Conservation (phyloP, 2,329 filamentous ascomycete genomes). For the Elsinoe batatas region DNA sequence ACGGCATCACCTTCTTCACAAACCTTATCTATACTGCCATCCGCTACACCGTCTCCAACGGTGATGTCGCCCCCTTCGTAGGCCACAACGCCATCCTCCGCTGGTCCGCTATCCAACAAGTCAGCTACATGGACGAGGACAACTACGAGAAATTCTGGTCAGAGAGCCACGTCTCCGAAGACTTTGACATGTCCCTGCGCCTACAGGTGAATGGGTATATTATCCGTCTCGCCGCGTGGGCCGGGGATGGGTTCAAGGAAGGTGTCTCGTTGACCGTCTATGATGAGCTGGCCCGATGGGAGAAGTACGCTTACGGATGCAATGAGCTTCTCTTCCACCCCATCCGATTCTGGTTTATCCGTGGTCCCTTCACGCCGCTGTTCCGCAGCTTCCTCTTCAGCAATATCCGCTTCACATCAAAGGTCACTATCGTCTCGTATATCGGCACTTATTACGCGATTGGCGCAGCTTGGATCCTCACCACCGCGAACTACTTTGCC, state of each 20-base stretch:
- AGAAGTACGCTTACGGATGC: conserved; percentile 63
- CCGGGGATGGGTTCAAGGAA: conserved; percentile 60
- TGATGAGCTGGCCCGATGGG: conserved; percentile 61
- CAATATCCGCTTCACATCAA: conserved; percentile 54
- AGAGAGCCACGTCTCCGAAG: conserved; percentile 65
- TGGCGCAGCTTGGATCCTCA: conserved; percentile 54
- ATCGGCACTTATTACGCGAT: conserved; percentile 64
- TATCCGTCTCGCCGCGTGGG: conserved; percentile 59
- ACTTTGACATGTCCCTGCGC: conserved; percentile 57
- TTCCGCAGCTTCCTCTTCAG: conserved; percentile 51
- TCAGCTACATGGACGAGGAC: conserved; percentile 47
- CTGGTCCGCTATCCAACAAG: conserved; percentile 55
- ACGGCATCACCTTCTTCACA: conserved; percentile 69
- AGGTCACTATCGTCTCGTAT: conserved; percentile 62
- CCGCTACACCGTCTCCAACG: conserved; percentile 58
- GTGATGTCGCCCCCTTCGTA: conserved; percentile 65
- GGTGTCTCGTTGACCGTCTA: conserved; percentile 64
- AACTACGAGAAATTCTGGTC: conserved; percentile 63
- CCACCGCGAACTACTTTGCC: conserved; percentile 59
- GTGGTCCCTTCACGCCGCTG: conserved; percentile 55
- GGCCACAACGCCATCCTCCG: conserved; percentile 68
- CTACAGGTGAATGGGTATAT: conserved; percentile 61
- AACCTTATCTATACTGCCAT: conserved; percentile 69
- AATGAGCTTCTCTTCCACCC: conserved; percentile 65
- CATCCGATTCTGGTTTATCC: conserved; percentile 49